Conservation (phyloP, 371 early-diverging fungal species). For the Apophysomyces elegans region DNA sequence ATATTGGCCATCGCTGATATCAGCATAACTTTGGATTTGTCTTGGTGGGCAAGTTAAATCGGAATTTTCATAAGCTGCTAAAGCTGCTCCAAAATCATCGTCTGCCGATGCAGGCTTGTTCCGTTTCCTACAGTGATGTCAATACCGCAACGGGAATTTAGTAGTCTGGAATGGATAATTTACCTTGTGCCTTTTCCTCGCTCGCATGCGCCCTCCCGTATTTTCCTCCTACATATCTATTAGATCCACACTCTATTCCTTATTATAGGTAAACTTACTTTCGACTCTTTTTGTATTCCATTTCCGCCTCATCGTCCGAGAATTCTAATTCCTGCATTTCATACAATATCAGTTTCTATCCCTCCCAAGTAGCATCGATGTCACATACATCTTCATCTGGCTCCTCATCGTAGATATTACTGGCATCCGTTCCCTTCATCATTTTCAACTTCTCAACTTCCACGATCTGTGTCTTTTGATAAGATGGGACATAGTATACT, state of each 20-base stretch:
- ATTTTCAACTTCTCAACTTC: constrained; percentile 65
- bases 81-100: constrained; percentile 12
- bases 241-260: too few species aligned
- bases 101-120: too few species aligned
- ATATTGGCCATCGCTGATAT: constrained; percentile 15
- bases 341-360: neutral
- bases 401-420: constrained; percentile 93
- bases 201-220: neutral
- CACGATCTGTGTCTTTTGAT: constrained; percentile 62
- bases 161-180: too few species aligned
- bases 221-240: neutral
- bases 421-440: constrained; percentile 89
- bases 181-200: too few species aligned
- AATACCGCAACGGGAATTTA: too few species aligned
- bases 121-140: too few species aligned
- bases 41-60: constrained; percentile 20
- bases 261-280: constrained; percentile 28
- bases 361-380: neutral
- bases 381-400: constrained; percentile 62
- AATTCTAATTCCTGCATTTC: constrained; percentile 76
- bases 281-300: constrained; percentile 49
- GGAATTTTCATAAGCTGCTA: constrained; percentile 24
- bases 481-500: constrained; percentile 66
- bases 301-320: constrained; percentile 88
- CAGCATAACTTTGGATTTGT: constrained; percentile 41